Percentiles rank a stretch among this genome's conserved stretches.
phyloP scores from a whole-genome alignment of 2,329 filamentous ascomycete species.

The Calonectria crousiana region DNA sequence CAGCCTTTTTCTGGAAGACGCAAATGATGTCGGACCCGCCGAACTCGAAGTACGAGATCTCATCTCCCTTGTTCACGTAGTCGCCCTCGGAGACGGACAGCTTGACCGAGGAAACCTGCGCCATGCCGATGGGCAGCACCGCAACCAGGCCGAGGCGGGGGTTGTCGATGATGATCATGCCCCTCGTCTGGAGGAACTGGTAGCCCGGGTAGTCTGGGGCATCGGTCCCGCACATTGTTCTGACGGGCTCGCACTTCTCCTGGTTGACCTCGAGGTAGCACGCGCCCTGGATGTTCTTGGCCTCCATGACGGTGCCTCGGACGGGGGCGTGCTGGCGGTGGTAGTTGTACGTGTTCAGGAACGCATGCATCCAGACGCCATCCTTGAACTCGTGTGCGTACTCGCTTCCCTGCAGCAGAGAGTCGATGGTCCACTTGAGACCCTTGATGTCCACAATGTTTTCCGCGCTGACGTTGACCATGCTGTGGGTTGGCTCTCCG shows the following conservation, averaged over 20 bases:
- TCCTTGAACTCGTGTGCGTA: conserved; percentile 49
- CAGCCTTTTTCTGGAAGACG: conserved; percentile 50
- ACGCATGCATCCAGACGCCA: conserved; percentile 57
- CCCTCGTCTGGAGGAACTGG: conserved; percentile 55
- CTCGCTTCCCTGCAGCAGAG: conserved; percentile 49
- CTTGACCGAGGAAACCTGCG: conserved; percentile 56
- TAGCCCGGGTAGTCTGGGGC: conserved; percentile 53
- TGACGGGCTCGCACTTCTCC: conserved; percentile 30
- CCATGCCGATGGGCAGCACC: conserved; percentile 59
- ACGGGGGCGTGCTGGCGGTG: conserved; percentile 57
- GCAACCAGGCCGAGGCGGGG: conserved; percentile 51
- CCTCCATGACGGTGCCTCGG: conserved; percentile 51
- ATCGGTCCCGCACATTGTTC: conserved; percentile 40
- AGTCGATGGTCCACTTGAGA: conserved; percentile 52
- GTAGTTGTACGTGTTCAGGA: conserved; percentile 55
- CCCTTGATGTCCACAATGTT: conserved; percentile 51
- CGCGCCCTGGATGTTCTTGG: conserved; percentile 51
- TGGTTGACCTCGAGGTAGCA: conserved; percentile 52
- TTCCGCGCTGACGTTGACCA: conserved; percentile 37
- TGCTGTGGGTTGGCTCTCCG: conserved; percentile 31
- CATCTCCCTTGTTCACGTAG: conserved; percentile 53
- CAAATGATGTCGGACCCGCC: conserved; percentile 57
- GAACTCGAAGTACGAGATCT: conserved; percentile 57
- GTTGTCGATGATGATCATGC: conserved; percentile 54
- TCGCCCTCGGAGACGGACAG: conserved; percentile 43